These are phyloP conservation scores for Nakataea oryzae DNA, from an alignment of 2,329 filamentous ascomycete species.

Conservation along the genomic window DNA sequence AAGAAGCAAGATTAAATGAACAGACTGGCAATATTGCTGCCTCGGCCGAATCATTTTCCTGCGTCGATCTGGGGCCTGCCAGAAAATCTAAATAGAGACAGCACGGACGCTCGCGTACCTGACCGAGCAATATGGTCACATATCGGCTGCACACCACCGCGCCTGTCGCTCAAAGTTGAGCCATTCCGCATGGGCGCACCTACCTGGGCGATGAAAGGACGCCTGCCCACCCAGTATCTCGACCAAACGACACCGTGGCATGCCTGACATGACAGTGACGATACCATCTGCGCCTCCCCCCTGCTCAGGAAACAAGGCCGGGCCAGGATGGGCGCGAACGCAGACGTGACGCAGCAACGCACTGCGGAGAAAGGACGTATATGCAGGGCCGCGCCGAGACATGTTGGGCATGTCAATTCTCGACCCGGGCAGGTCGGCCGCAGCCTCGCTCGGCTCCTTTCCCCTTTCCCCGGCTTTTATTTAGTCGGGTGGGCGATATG, in stretches of 20 bases:
- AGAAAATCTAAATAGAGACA: too few species aligned
- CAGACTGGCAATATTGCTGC: not conserved
- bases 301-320: not conserved
- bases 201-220: too few species aligned
- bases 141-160: not conserved
- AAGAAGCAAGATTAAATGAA: not conserved
- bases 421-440: too few species aligned
- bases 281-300: not conserved
- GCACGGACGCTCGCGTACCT: not conserved
- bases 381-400: not conserved
- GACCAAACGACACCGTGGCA: not conserved
- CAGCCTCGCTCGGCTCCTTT: not conserved
- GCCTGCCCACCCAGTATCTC: conserved; percentile 1
- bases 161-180: not conserved
- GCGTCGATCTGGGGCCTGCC: too few species aligned
- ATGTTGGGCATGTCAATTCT: not conserved
- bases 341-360: not conserved
- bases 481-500: not conserved
- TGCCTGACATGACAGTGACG: not conserved
- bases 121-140: not conserved
- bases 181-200: not conserved
- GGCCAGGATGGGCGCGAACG: not conserved
- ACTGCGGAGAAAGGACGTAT: not conserved
- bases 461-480: not conserved
- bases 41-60: not conserved